phyloP scores from a whole-genome alignment of 176 grass and related monocot species.

The Zoysia japonica region DNA sequence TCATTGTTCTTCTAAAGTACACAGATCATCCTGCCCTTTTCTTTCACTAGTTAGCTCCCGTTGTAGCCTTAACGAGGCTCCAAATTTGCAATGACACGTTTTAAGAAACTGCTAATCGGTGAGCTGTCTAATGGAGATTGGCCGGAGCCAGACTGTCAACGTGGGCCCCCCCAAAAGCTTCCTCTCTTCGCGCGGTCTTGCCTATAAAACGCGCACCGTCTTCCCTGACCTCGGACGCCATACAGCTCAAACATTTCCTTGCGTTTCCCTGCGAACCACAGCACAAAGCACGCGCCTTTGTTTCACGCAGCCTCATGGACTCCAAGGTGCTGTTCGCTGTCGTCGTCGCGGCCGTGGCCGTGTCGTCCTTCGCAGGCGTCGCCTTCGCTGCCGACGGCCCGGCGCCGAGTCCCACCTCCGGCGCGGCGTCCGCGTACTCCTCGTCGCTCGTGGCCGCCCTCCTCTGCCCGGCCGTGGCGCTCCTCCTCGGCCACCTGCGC shows the following conservation, averaged over 20 bases:
- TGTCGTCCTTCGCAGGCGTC: slow-evolving; percentile 47
- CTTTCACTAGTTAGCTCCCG: neutral
- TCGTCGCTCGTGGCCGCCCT: slow-evolving; percentile 51
- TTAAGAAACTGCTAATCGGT: neutral
- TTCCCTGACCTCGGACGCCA: neutral
- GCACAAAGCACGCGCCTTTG: slow-evolving; percentile 5
- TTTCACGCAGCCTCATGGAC: slow-evolving; percentile 16
- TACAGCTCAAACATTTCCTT: neutral
- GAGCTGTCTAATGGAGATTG: slow-evolving; percentile 44
- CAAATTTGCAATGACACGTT: neutral
- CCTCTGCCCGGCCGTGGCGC: slow-evolving; percentile 64
- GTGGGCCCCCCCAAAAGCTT: neutral
- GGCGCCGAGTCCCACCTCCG: slow-evolving; percentile 73
- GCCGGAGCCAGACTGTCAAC: slow-evolving; percentile 33
- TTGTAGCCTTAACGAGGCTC: neutral
- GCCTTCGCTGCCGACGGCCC: slow-evolving; percentile 59
- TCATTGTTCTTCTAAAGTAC: neutral
- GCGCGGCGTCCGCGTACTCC: slow-evolving; percentile 38
- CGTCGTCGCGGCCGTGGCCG: slow-evolving; percentile 38
- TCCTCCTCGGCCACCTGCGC: slow-evolving; percentile 64
- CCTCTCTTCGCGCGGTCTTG: neutral
- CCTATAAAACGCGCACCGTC: slow-evolving; percentile 36
- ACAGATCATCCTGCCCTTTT: slow-evolving; percentile 1
- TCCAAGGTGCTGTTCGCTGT: slow-evolving; percentile 40
- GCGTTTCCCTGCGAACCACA: neutral